Base-by-base conservation (phyloP, 2,329 filamentous ascomycete species). In the Penicillium nordicum region DNA sequence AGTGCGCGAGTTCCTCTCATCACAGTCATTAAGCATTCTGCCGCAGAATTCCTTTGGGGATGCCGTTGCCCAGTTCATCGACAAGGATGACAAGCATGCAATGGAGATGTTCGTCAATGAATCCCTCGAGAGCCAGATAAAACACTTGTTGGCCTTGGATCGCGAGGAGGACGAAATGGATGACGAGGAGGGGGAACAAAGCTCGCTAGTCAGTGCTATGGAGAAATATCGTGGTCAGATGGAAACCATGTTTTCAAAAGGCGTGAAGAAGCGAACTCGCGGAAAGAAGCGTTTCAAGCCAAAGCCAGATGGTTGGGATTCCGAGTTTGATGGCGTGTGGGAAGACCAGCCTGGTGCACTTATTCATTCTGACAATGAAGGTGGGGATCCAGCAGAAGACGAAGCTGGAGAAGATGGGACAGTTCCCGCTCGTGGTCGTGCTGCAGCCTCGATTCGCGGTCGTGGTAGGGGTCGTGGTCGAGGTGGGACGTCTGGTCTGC, bases 11-110 rank as follows among this genome's bases (percentile, higher is more conserved):
- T 97, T 92, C 66, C 82, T 99, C 3, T 84, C 84, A 0, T 89
- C 90, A 0, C 92, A 97, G 67, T 92, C 90, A 0, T 83, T 99
- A 32, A 96, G 92, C 56, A 94, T 99, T 47, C 81, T 99, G 0
- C 94, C 94, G 0, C 90, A 96, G 67, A 94, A 92, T 30, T 89
- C 88, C 0, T 97, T 99, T 68, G 89, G 92, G 16, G 92, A 97
- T 68, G 94, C 94, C 0, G 91, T 99, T 5, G 88, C 87, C 45
- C 89, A 96, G 59, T 99, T 94, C 66, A 91, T 99, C 27, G 87
- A 92, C 71, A 97, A 97, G 64, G 91, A 96, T 63, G 94, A 99
- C 76, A 96, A 92, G 69, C 87, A 94, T 66, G 91, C 91, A 3
- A 91, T 97, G 86, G 86, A 92, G 68, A 79, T 86, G 42, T 93